Evolutionary conservation across 331 rosid genomes (phyloP), one percentile per base, ranked within the genome.

Genomic region (Acacia pycnantha): DNA sequence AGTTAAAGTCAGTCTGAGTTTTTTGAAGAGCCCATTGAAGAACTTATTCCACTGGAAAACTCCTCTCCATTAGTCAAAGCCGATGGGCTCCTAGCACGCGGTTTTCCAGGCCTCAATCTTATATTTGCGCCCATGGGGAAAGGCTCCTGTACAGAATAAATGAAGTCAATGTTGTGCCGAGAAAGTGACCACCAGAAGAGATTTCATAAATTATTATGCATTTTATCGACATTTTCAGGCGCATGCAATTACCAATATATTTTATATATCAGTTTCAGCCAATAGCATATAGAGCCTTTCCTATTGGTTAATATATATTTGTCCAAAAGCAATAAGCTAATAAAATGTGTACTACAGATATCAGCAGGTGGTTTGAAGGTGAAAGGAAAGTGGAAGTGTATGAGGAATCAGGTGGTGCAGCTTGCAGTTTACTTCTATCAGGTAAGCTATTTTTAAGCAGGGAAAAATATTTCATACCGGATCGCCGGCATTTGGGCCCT

Each of bases 401-500:
- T 6, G 40, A 27, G 37, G 5, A 62, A 62, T 24, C 69, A 15
- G 35, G 43, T 5, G 15, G 33, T 6, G 43, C 15, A 37, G 14
- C 26, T 51, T 68, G 62, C 68, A 73, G 22, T 26, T 48, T 51
- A 77, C 29, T 71, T 77, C 50, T 16, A 83, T 14, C 54, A 33
- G 65, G 11, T 13, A 70, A 70, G 69, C 21, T 26, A 18, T 46
- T 33, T 43, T 56, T 58, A 50, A 73, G 44, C 51, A 66, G 27
- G 24, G 54, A 70, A 69, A 76, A 73, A 46, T 16, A 44, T 74
- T 24, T 24, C 4, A 46, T 82, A 91, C 97, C 79, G 90, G 92
- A 78, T 91, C 92, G 15, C 94, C 97, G n/a, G 97, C 97, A 82
- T 91, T 91, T 64, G 97, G 94, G 46, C 97, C 97, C 53, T 90